These are phyloP conservation scores for Trebouxia gelatinosa DNA, from an alignment of 163 green algal genomes.

Conservation along the genomic window DNA sequence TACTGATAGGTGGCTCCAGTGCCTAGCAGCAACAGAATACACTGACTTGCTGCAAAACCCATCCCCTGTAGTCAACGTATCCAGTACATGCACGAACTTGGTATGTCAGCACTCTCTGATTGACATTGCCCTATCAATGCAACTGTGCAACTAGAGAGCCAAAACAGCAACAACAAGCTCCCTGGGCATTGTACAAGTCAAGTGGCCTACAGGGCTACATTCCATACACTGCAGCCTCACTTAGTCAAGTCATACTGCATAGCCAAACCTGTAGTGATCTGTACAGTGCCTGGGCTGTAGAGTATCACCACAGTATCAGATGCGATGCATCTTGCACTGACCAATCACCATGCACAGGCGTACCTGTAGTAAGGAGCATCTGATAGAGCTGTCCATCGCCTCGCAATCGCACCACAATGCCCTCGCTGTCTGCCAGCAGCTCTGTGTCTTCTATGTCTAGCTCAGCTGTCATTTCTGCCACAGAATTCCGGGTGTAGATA, in stretches of 20 bases:
- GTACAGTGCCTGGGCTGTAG: too few relatives aligned
- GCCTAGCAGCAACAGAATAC: constrained; percentile 36
- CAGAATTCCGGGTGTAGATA: background rate
- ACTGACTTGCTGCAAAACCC: too few relatives aligned
- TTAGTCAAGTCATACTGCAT: too few relatives aligned
- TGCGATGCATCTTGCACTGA: too few relatives aligned
- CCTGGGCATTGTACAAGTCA: too few relatives aligned
- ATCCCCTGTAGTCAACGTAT: too few relatives aligned
- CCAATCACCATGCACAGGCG: background rate
- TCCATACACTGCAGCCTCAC: background rate
- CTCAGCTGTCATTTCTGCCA: background rate
- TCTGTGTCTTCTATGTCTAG: background rate
- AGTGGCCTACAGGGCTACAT: background rate
- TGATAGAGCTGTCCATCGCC: constrained; percentile 85
- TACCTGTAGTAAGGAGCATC: constrained; percentile 64
- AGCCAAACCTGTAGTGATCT: too few relatives aligned
- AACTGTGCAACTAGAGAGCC: background rate
- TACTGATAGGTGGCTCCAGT: constrained; percentile 50
- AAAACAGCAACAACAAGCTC: too few relatives aligned
- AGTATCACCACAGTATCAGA: background rate
- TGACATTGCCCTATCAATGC: background rate
- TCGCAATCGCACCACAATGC: constrained; percentile 75
- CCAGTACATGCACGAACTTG: too few relatives aligned
- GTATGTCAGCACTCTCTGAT: too few relatives aligned
- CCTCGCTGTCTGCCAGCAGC: constrained; percentile 66